A percentile compares a stretch with the other conserved stretches of the same genome.
Conservation (phyloP, 176 grass and related monocot genomes). For the Dactylis glomerata region DNA sequence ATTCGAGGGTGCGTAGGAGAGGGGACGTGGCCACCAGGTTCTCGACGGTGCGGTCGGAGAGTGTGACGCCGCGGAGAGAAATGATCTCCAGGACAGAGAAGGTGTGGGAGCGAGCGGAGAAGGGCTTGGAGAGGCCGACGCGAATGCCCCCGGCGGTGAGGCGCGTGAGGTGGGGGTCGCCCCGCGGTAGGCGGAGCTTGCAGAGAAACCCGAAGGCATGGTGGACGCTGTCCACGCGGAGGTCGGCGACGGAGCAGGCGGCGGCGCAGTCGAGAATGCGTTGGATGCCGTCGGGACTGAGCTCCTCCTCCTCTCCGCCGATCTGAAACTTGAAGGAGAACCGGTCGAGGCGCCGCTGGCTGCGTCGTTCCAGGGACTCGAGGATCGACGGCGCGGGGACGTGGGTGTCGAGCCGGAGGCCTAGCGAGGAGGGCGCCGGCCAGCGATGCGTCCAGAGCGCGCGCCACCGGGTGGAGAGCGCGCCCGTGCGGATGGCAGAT, state of each 20-base stretch:
- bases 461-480: not conserved
- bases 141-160: not conserved
- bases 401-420: not conserved
- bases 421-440: slow-evolving; percentile 1
- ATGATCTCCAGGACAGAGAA: not conserved
- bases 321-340: slow-evolving; percentile 31
- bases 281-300: not conserved
- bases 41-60: not conserved
- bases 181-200: not conserved
- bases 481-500: not conserved
- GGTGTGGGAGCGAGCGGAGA: not conserved
- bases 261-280: not conserved
- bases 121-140: not conserved
- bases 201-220: not conserved
- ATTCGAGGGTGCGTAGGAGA: not conserved
- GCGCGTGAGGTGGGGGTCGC: not conserved
- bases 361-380: not conserved
- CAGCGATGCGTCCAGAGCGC: slow-evolving; percentile 16
- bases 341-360: not conserved
- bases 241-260: not conserved
- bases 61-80: not conserved
- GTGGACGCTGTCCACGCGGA: not conserved
- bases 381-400: not conserved
- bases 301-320: not conserved
- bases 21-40: not conserved